A percentile compares a stretch with the other conserved stretches of the same genome.
Evolutionary conservation across 495 filamentous ascomycete genomes (phyloP).

Genomic region (Xylaria intraflava): DNA sequence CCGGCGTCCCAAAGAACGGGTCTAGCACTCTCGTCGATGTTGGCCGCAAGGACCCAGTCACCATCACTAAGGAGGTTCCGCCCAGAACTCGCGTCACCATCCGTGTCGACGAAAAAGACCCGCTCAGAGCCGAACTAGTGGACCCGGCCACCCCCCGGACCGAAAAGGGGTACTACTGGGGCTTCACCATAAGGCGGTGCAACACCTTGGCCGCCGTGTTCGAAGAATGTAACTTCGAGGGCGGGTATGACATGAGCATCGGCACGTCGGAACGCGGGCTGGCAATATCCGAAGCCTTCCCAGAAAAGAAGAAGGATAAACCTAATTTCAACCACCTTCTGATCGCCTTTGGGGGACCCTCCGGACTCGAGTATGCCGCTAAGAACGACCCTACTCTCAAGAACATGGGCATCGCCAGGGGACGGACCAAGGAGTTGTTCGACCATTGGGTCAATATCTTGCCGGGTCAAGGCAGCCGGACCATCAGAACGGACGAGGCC

Average conservation of each 20-base stretch:
- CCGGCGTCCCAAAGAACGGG: conserved; percentile 26
- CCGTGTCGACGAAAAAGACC: conserved; percentile 44
- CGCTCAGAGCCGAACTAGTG: conserved; percentile 46
- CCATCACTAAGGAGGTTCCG: conserved; percentile 48
- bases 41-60: conserved; percentile 48
- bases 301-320: conserved; percentile 25
- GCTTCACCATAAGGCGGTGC: conserved; percentile 57
- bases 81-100: conserved; percentile 60
- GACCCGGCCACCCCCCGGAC: conserved; percentile 55
- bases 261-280: conserved; percentile 68
- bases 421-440: conserved; percentile 57
- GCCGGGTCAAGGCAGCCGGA: conserved; percentile 68
- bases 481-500: conserved; percentile 73
- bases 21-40: conserved; percentile 53
- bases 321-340: conserved; percentile 58
- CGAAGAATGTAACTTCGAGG: conserved; percentile 55
- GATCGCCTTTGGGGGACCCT: conserved; percentile 65
- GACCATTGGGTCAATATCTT: conserved; percentile 71
- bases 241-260: conserved; percentile 62
- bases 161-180: conserved; percentile 71
- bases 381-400: conserved; percentile 55
- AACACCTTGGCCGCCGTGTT: conserved; percentile 56
- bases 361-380: conserved; percentile 63
- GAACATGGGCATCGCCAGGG: conserved; percentile 47
- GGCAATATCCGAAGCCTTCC: conserved; percentile 43